Evolutionary conservation across 1,284 basidiomycete species (phyloP).

Genomic region (Ustanciosporium gigantosporum): DNA sequence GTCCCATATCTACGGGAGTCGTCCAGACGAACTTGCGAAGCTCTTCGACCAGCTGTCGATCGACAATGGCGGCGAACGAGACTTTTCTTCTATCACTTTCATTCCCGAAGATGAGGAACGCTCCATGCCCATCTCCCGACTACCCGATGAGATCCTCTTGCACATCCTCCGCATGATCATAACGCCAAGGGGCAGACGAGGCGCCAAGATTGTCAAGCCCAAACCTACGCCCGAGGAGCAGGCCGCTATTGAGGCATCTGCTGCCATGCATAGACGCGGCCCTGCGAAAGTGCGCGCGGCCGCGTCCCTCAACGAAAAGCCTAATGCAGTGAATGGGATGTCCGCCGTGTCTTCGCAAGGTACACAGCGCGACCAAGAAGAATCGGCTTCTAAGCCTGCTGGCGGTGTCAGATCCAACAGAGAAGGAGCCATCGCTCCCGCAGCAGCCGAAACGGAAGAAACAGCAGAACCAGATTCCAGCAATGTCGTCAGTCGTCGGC

Average conservation of each 20-base stretch:
- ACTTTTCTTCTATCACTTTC: slow-evolving; percentile 26
- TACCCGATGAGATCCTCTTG: slow-evolving; percentile 55
- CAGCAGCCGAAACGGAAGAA: neutral
- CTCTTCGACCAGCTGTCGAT: slow-evolving; percentile 28
- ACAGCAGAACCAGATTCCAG: slow-evolving; percentile 1
- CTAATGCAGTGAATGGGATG: too few species aligned
- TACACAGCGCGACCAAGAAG: neutral
- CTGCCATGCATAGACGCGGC: neutral
- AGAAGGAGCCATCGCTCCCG: neutral
- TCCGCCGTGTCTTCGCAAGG: neutral
- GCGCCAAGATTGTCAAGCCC: slow-evolving; percentile 38
- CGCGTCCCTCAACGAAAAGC: too few species aligned
- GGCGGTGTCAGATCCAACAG: neutral
- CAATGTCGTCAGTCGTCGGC: slow-evolving; percentile 6
- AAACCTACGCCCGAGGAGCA: slow-evolving; percentile 35
- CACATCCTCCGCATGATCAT: slow-evolving; percentile 41
- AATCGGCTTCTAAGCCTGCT: neutral
- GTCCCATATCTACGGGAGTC: too few species aligned
- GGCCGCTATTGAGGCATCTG: slow-evolving; percentile 22
- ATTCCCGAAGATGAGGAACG: slow-evolving; percentile 42
- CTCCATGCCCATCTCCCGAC: slow-evolving; percentile 23
- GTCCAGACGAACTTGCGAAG: slow-evolving; percentile 29
- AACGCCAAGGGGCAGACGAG: slow-evolving; percentile 36
- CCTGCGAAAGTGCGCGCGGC: neutral
- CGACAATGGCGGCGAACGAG: slow-evolving; percentile 29